A percentile compares a stretch with the other conserved stretches of the same genome.
Conservation (phyloP, 1,139 yeast species). For the Pichia sp. region DNA sequence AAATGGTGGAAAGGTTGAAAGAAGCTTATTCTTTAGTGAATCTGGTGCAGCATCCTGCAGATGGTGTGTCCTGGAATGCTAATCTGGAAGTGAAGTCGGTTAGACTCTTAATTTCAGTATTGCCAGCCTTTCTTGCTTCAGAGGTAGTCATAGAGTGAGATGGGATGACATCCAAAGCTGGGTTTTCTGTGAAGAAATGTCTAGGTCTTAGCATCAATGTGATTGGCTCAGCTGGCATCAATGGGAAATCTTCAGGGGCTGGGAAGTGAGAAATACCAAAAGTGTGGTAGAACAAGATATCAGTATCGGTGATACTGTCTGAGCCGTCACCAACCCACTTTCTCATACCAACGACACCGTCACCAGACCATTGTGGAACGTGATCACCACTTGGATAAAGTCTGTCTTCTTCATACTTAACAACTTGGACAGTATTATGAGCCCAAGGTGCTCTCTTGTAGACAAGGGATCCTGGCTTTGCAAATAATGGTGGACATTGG, state of each 20-base stretch:
- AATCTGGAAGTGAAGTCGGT: slow-evolving; percentile 40
- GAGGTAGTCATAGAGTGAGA: slow-evolving; percentile 58
- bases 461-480: slow-evolving; percentile 68
- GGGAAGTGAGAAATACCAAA: slow-evolving; percentile 85
- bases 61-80: slow-evolving; percentile 31
- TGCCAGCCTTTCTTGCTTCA: slow-evolving; percentile 38
- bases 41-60: slow-evolving; percentile 19
- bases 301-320: slow-evolving; percentile 58
- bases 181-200: slow-evolving; percentile 69
- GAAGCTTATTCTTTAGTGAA: slow-evolving; percentile 10
- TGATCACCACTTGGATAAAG: slow-evolving; percentile 76
- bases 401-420: slow-evolving; percentile 62
- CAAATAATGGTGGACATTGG: slow-evolving; percentile 65
- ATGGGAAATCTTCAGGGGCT: slow-evolving; percentile 84
- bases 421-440: slow-evolving; percentile 54
- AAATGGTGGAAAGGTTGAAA: not conserved
- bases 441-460: slow-evolving; percentile 84
- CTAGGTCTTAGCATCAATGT: slow-evolving; percentile 71
- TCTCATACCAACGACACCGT: slow-evolving; percentile 61
- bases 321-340: slow-evolving; percentile 67
- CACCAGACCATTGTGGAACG: slow-evolving; percentile 77
- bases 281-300: slow-evolving; percentile 68
- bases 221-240: slow-evolving; percentile 82
- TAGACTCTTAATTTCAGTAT: slow-evolving; percentile 44
- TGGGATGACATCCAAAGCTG: slow-evolving; percentile 69